These are phyloP conservation scores for Epichloe baconii DNA, from an alignment of 2,329 filamentous ascomycete species.

Conservation along the genomic window DNA sequence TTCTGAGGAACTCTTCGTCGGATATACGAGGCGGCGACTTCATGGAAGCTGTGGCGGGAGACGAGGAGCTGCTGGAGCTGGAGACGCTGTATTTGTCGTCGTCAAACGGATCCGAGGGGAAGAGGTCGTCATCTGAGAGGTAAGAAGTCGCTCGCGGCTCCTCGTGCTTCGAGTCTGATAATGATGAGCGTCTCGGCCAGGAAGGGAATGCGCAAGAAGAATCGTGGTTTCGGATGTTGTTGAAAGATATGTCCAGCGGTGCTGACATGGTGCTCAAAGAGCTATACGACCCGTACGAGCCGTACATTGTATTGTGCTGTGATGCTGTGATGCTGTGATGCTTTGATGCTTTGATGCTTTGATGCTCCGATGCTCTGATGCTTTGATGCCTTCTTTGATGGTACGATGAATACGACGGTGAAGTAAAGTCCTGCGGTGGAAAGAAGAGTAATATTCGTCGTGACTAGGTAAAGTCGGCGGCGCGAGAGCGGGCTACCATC, in stretches of 20 bases:
- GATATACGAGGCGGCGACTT: conserved; percentile 23
- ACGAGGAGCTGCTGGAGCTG: conserved; percentile 29
- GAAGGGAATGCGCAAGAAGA: conserved; percentile 42
- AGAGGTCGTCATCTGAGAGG: conserved; percentile 52
- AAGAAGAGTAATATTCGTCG: not conserved
- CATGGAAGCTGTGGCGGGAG: conserved; percentile 14
- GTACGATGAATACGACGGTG: too few relatives aligned
- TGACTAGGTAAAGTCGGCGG: not conserved
- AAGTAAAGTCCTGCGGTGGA: too few relatives aligned
- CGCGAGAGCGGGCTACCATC: not conserved
- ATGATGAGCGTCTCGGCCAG: conserved; percentile 42
- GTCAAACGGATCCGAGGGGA: conserved; percentile 36
- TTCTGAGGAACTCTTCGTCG: conserved; percentile 35
- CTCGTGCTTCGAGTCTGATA: conserved; percentile 28
- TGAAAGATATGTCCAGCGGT: conserved; percentile 33
- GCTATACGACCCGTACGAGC: conserved; percentile 37
- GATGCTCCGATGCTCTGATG: not conserved
- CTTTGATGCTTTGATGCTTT: not conserved
- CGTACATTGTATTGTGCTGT: conserved; percentile 26
- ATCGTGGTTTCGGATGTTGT: conserved; percentile 27
- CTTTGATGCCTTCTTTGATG: not conserved
- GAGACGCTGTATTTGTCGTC: conserved; percentile 36
- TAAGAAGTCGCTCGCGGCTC: conserved; percentile 39
- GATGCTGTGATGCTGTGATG: not conserved
- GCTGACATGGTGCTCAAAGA: conserved; percentile 29